A percentile compares a stretch with the other conserved stretches of the same genome.
These are phyloP conservation scores for Pinus albicaulis DNA, from an alignment of 75 land plant genomes.

Conservation along the genomic window DNA sequence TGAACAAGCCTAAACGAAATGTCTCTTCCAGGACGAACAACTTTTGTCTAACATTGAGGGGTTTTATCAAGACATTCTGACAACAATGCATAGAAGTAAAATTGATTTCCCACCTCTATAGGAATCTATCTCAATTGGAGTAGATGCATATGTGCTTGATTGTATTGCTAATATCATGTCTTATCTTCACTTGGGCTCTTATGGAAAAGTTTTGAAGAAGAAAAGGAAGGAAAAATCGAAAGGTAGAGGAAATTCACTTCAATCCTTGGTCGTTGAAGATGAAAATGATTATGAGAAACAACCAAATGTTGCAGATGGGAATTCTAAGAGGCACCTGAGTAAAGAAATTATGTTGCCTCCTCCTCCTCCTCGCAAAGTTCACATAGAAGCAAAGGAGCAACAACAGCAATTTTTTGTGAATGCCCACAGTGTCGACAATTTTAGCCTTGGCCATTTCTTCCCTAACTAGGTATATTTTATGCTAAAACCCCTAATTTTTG, in stretches of 20 bases:
- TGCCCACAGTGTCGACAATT: conserved; percentile 51
- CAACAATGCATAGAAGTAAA: too few relatives aligned
- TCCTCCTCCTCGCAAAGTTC: conserved; percentile 50
- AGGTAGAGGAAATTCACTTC: conserved; percentile 45
- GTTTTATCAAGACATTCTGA: conserved; percentile 62
- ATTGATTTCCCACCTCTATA: too few relatives aligned
- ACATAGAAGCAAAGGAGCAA: conserved; percentile 34
- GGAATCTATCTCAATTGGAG: too few relatives aligned
- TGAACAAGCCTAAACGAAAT: conserved; percentile 83
- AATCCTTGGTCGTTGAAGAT: too few relatives aligned
- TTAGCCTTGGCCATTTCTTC: too few relatives aligned
- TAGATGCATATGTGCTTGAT: conserved; percentile 91
- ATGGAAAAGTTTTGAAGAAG: too few relatives aligned
- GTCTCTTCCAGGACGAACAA: conserved; percentile 95
- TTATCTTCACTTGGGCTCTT: too few relatives aligned
- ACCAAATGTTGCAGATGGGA: too few relatives aligned
- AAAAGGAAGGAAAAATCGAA: conserved; percentile 65
- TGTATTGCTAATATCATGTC: conserved; percentile 97
- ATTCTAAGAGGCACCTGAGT: too few relatives aligned
- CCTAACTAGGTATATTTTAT: too few relatives aligned
- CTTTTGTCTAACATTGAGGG: conserved; percentile 79
- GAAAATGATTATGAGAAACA: too few relatives aligned
- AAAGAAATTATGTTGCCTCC: too few relatives aligned
- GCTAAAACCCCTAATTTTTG: conserved; percentile 93
- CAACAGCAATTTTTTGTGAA: conserved; percentile 21